phyloP scores from a whole-genome alignment of 2,329 filamentous ascomycete genomes.

The Bipolaris gigantea region DNA sequence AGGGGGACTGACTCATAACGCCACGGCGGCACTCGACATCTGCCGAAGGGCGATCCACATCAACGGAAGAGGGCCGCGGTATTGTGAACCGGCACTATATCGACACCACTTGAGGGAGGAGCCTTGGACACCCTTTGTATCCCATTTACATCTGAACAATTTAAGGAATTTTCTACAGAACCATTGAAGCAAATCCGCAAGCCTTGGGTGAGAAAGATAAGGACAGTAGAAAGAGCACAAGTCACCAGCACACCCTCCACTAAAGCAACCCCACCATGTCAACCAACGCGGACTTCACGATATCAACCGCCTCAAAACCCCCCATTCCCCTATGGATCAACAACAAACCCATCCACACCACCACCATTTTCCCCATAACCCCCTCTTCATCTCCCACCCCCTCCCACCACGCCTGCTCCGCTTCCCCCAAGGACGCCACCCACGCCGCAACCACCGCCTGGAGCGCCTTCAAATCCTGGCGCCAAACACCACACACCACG shows the following conservation, averaged over 20 bases:
- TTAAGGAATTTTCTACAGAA: too few species aligned
- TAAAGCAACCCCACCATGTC: neutral
- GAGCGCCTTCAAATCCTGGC: slow-evolving; percentile 69
- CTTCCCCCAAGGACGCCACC: slow-evolving; percentile 55
- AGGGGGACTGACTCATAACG: neutral
- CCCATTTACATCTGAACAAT: neutral
- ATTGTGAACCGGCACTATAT: neutral
- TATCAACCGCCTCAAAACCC: slow-evolving; percentile 4
- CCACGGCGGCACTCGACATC: neutral
- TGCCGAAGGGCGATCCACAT: slow-evolving; percentile 6
- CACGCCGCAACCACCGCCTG: slow-evolving; percentile 62
- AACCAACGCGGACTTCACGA: neutral
- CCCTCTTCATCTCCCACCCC: slow-evolving; percentile 57
- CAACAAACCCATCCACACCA: slow-evolving; percentile 43
- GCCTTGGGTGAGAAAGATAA: too few species aligned
- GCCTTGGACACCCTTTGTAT: neutral
- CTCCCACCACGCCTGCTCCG: slow-evolving; percentile 58
- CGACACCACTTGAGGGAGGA: neutral
- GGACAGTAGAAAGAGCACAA: neutral
- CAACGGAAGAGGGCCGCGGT: neutral
- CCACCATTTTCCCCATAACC: slow-evolving; percentile 55
- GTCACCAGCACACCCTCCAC: neutral
- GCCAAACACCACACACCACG: slow-evolving; percentile 58
- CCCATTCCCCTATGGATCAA: slow-evolving; percentile 50
- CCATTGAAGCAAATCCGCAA: neutral